A percentile compares a stretch with the other conserved stretches of the same genome.
These are phyloP conservation scores for Camelina sativa DNA, from an alignment of 345 rosid species.

Conservation along the genomic window DNA sequence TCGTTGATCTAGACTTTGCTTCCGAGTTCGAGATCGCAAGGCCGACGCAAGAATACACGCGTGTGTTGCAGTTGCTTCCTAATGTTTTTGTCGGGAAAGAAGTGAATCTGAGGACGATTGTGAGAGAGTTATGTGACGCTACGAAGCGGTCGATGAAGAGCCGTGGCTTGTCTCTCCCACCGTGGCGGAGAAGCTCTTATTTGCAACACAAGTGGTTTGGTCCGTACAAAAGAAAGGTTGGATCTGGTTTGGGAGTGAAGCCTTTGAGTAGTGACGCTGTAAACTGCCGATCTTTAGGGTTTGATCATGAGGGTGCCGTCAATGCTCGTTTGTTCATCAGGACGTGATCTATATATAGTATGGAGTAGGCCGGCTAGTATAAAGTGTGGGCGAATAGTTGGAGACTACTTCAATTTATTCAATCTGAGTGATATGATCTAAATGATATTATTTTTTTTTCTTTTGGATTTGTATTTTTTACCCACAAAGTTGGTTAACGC, in stretches of 20 bases:
- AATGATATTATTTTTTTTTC: too few relatives aligned
- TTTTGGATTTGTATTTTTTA: not conserved
- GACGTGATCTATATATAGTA: conserved; percentile 39
- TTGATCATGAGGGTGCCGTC: conserved; percentile 50
- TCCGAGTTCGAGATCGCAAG: conserved; percentile 82
- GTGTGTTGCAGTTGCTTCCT: conserved; percentile 55
- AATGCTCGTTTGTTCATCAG: conserved; percentile 53
- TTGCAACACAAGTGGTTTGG: conserved; percentile 85
- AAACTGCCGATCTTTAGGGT: conserved; percentile 68
- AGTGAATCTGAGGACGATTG: conserved; percentile 64
- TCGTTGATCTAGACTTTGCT: conserved; percentile 76
- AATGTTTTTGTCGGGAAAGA: conserved; percentile 60
- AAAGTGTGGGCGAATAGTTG: conserved; percentile 1
- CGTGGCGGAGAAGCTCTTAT: conserved; percentile 88
- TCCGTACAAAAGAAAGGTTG: conserved; percentile 65
- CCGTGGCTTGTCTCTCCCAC: conserved; percentile 67
- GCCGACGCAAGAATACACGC: conserved; percentile 63
- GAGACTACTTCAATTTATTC: not conserved
- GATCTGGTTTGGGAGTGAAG: conserved; percentile 36
- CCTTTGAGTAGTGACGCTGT: conserved; percentile 41
- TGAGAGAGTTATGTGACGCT: conserved; percentile 55
- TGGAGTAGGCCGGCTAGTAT: not conserved
- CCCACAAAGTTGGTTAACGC: not conserved
- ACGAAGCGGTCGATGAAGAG: conserved; percentile 68
- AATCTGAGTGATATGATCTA: not conserved